phyloP scores from a whole-genome alignment of 2,329 filamentous ascomycete species.

The Penicillium sp. region DNA sequence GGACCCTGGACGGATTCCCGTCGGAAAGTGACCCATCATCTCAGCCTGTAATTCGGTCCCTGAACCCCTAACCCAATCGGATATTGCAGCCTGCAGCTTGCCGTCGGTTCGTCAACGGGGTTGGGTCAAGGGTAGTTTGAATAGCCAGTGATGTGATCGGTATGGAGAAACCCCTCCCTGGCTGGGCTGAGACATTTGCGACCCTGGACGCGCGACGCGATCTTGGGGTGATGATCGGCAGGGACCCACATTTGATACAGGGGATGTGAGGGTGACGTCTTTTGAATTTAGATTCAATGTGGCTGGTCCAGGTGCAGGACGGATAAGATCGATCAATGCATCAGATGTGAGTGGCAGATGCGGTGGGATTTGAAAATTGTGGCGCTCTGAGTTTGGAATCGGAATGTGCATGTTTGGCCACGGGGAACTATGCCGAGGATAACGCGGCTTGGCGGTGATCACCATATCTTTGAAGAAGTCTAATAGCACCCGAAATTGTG shows the following conservation, averaged over 20 bases:
- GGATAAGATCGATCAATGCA: background rate
- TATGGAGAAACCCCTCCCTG: constrained; percentile 8
- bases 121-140: background rate
- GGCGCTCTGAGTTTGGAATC: background rate
- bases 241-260: constrained; percentile 18
- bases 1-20: constrained; percentile 16
- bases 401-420: background rate
- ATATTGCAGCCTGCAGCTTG: constrained; percentile 5
- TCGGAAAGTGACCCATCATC: constrained; percentile 9
- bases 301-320: background rate
- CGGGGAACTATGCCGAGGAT: background rate
- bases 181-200: constrained; percentile 11
- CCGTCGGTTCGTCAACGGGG: background rate
- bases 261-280: background rate
- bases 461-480: background rate
- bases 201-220: constrained; percentile 7
- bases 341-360: background rate
- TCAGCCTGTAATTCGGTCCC: background rate
- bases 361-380: background rate
- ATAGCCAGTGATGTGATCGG: constrained; percentile 19
- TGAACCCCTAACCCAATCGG: background rate
- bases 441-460: background rate
- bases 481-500: too few relatives aligned
- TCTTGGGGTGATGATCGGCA: constrained; percentile 16
- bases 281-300: background rate